Evolutionary conservation across 1,284 basidiomycete genomes (phyloP).

Genomic region (Paramarasmius palmivorus): DNA sequence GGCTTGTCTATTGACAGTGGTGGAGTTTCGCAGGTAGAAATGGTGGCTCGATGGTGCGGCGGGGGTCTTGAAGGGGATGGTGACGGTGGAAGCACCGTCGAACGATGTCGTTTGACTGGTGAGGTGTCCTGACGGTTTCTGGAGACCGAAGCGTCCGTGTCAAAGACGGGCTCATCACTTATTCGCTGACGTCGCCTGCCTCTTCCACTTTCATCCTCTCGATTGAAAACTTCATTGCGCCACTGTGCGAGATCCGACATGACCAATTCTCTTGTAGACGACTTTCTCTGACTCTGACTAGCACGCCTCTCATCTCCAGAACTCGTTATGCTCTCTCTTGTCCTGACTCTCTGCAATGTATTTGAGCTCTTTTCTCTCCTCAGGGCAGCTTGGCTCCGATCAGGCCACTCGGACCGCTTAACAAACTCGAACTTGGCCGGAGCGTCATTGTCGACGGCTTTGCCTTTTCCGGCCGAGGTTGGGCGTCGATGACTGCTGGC

Average conservation of each 20-base stretch:
- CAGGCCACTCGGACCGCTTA: constrained; percentile 79
- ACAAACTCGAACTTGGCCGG: constrained; percentile 74
- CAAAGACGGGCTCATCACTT: constrained; percentile 33
- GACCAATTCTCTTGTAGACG: constrained; percentile 37
- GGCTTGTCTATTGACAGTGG: constrained; percentile 37
- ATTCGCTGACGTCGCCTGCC: constrained; percentile 60
- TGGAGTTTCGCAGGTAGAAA: constrained; percentile 48
- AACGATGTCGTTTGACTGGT: constrained; percentile 25
- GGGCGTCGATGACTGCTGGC: constrained; percentile 33
- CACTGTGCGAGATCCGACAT: constrained; percentile 48
- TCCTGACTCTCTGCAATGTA: constrained; percentile 52
- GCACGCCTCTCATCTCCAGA: constrained; percentile 32
- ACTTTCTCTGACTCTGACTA: constrained; percentile 31
- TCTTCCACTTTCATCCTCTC: constrained; percentile 43
- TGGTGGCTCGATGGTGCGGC: constrained; percentile 35
- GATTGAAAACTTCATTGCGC: constrained; percentile 44
- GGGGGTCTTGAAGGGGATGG: constrained; percentile 19
- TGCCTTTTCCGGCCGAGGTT: constrained; percentile 43
- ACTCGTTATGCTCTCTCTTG: constrained; percentile 43
- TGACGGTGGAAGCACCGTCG: constrained; percentile 31
- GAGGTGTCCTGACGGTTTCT: constrained; percentile 14
- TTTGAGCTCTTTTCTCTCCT: constrained; percentile 66
- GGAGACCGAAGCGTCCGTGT: constrained; percentile 25
- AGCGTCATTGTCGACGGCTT: constrained; percentile 54
- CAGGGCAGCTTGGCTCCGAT: constrained; percentile 66